Base-by-base conservation (phyloP, 2,329 filamentous ascomycete genomes). In the Aspergillaceae sp. region DNA sequence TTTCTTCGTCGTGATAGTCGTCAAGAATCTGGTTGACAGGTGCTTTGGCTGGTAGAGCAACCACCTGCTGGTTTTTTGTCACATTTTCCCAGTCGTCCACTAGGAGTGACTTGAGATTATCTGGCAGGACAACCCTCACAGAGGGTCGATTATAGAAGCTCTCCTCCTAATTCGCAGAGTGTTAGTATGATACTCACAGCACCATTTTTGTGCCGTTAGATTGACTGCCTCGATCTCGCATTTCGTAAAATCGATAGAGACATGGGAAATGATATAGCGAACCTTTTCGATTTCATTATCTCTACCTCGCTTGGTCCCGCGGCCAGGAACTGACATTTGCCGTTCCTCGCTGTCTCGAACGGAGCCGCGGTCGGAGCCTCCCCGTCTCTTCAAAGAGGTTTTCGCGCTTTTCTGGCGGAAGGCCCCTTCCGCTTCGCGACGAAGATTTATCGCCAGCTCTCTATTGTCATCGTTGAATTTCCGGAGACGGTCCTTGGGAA, bases 31-130 rank as follows among this genome's bases (percentile, higher is more conserved):
- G 72, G 52, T 78, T 80, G 49, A 92, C 87, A 1, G 91, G 82
- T 43, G 84, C 79, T 29, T 77, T 74, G 41, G 88, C 83, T 0
- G 92, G 92, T 10, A 98, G 74, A 1, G 87, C 83, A 30, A 96
- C 87, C 3, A 97, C 81, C 62, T 91, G 87, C 56, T 88, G 81
- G 63, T 94, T 92, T 71, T 96, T 97, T 47, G 92, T 98, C 51
- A 98, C 83, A 58, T 96, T 94, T 67, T 98, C 92, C 92, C 92
- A 98, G 66, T 98, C 92, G 63, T 98, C 92, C 26, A 98, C 92
- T 3, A 98, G 80, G 51, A 94, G 78, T 10, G 86, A 87, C 72
- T 97, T 96, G 54, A 98, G 76, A 54, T 86, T 81, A 62, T 97
- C 92, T 0, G 92, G 89, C 53, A 97, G 82, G 42, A 83, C 77